Evolutionary conservation across 257 asterid species (phyloP).

Genomic region (Datura wrightii): DNA sequence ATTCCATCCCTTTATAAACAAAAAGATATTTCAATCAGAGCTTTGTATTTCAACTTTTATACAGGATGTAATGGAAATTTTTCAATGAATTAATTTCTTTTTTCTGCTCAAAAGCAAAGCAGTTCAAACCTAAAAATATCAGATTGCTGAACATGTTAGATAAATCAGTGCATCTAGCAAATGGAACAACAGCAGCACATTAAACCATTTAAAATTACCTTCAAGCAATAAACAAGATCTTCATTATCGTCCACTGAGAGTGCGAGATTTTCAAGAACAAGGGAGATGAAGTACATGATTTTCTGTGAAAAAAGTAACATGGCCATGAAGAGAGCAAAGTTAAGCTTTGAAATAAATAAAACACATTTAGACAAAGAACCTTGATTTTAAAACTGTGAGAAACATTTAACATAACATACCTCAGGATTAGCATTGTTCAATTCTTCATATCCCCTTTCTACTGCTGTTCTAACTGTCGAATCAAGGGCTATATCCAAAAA

Average conservation of each 20-base stretch:
- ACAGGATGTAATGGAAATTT: background rate
- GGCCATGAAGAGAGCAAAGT: conserved; percentile 32
- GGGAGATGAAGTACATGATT: conserved; percentile 87
- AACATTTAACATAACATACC: conserved; percentile 49
- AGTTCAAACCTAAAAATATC: background rate
- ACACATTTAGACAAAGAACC: conserved; percentile 27
- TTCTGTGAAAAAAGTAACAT: conserved; percentile 62
- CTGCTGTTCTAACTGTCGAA: conserved; percentile 94
- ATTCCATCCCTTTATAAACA: conserved; percentile 82
- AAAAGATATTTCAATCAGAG: conserved; percentile 32
- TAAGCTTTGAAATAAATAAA: background rate
- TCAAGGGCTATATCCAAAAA: conserved; percentile 96
- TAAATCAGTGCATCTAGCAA: background rate
- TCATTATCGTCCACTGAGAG: conserved; percentile 87
- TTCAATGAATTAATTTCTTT: background rate
- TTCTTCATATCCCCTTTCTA: conserved; percentile 95
- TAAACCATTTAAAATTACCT: conserved; percentile 52
- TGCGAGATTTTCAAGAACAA: conserved; percentile 85
- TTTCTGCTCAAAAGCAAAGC: background rate
- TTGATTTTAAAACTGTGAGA: conserved; percentile 15
- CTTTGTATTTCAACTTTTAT: background rate
- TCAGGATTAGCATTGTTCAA: conserved; percentile 79
- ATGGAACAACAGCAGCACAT: background rate
- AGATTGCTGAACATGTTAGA: background rate
- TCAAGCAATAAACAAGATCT: conserved; percentile 88